Evolutionary conservation across 2,329 filamentous ascomycete species (phyloP).

Genomic region (Neofusicoccum cordaticola): DNA sequence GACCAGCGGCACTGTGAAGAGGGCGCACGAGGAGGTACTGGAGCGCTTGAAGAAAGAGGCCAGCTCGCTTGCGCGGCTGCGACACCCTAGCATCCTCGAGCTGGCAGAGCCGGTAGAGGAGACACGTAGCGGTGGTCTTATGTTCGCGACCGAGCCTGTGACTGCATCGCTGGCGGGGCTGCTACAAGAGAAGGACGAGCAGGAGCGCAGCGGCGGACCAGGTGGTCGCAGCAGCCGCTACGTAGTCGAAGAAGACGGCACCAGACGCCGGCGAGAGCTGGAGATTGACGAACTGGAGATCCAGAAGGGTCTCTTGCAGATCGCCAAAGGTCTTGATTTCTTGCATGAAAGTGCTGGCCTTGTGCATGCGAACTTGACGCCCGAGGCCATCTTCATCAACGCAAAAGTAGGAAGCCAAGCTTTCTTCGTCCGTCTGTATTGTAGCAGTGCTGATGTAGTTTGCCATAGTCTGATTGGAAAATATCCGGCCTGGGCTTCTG

Average conservation of each 20-base stretch:
- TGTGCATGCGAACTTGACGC: conserved; percentile 91
- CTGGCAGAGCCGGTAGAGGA: conserved; percentile 94
- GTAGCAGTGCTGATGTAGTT: conserved; percentile 11
- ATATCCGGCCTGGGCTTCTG: conserved; percentile 92
- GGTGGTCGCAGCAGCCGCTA: conserved; percentile 73
- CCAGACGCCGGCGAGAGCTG: conserved; percentile 69
- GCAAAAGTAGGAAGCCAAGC: conserved; percentile 63
- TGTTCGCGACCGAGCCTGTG: conserved; percentile 92
- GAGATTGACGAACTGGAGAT: conserved; percentile 97
- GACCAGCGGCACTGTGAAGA: conserved; percentile 69
- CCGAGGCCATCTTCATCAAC: conserved; percentile 91
- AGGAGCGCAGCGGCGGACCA: conserved; percentile 67
- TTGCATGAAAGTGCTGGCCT: conserved; percentile 91
- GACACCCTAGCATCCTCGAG: conserved; percentile 90
- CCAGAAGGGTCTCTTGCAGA: conserved; percentile 89
- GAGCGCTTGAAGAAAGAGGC: conserved; percentile 91
- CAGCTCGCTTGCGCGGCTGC: conserved; percentile 77
- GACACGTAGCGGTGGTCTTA: conserved; percentile 82
- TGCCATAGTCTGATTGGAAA: conserved; percentile 85
- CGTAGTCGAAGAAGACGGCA: conserved; percentile 76
- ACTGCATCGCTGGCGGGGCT: conserved; percentile 82
- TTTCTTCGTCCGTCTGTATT: conserved; percentile 13
- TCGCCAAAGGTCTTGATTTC: conserved; percentile 92
- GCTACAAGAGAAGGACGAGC: conserved; percentile 83
- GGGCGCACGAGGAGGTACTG: conserved; percentile 81